A percentile compares a stretch with the other conserved stretches of the same genome.
Evolutionary conservation across 164 flowering plant genomes (phyloP).

Genomic region (Protea cynaroides): DNA sequence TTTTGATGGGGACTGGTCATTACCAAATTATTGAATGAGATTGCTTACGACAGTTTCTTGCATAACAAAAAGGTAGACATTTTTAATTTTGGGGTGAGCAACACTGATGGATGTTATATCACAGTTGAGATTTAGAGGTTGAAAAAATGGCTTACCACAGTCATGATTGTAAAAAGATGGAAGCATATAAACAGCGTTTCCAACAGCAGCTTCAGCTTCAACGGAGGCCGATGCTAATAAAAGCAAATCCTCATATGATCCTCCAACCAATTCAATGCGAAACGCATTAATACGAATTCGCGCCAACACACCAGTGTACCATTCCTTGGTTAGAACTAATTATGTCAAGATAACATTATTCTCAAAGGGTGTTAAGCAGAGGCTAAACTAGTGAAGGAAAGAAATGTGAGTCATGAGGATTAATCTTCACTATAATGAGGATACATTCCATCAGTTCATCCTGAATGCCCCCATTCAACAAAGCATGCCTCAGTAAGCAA

Average conservation of each 20-base stretch:
- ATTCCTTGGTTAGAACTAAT: conserved; percentile 67
- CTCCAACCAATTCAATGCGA: conserved; percentile 72
- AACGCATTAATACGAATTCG: conserved; percentile 88
- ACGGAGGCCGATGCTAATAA: conserved; percentile 67
- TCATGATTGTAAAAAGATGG: conserved; percentile 65
- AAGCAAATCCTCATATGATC: conserved; percentile 70
- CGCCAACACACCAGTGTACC: conserved; percentile 73
- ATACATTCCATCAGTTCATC: conserved; percentile 62
- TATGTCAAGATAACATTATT: conserved; percentile 33
- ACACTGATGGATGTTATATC: too few relatives aligned
- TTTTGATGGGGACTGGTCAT: too few relatives aligned
- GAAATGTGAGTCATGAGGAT: neutral
- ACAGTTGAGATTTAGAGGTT: too few relatives aligned
- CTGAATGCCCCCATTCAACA: conserved; percentile 29
- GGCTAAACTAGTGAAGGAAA: neutral
- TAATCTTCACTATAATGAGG: conserved; percentile 25
- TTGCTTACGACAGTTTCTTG: neutral
- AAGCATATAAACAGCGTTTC: conserved; percentile 57
- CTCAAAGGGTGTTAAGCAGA: neutral
- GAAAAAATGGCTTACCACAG: conserved; percentile 36
- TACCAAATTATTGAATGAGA: too few relatives aligned
- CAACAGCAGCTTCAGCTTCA: conserved; percentile 64
- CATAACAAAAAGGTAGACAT: neutral
- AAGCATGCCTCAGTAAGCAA: conserved; percentile 43
- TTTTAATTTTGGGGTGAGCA: too few relatives aligned